Evolutionary conservation across 768 basidiomycete species (phyloP), one percentile per base, ranked within the genome.

Genomic region (Russula brevipes): DNA sequence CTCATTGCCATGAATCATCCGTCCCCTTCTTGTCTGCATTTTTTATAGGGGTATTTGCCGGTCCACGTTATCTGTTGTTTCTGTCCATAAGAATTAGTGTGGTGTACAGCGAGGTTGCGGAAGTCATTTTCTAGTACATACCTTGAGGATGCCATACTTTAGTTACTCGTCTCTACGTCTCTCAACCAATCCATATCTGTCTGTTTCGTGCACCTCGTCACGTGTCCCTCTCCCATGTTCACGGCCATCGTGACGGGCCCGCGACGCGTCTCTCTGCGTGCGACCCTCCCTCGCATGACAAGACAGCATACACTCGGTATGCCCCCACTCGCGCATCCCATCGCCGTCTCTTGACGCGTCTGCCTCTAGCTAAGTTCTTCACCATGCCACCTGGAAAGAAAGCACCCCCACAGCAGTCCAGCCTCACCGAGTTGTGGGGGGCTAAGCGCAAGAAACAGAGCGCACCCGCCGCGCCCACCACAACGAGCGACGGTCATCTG

Each of bases 331-430:
- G 56, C 36, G 1, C 36, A 30, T 12, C 11, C 44, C 33, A 57
- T 36, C 14, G 0, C 35, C 3, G 9, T n/a, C 33, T 33, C n/a
- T 54, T 54, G 2, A 44, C 33, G 8, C 11, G 49, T 59, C 45
- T 57, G 17, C 5, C 17, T 5, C 42, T 39, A 92, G 89, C 85
- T 42, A 89, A 83, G 70, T 92, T 91, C 78, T 84, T 91, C 59
- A 77, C 80, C 61, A 88, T 91, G 87, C 88, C 91, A 0, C 80
- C 80, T 66, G 79, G 80, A 35, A 91, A 89, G 73, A 72, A 82
- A 35, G 73, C 85, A 3, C 86, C 87, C 0, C 84, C 86, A 7
- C 89, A 90, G 61, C 91, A 94, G 72, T 79, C 89, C n/a, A 91
- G 78, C 69, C 81, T 94, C 44, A 79, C 82, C 60, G 88, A 91